Conservation (phyloP, 495 filamentous ascomycete genomes). For the Hypoxylon crocopeplum region DNA sequence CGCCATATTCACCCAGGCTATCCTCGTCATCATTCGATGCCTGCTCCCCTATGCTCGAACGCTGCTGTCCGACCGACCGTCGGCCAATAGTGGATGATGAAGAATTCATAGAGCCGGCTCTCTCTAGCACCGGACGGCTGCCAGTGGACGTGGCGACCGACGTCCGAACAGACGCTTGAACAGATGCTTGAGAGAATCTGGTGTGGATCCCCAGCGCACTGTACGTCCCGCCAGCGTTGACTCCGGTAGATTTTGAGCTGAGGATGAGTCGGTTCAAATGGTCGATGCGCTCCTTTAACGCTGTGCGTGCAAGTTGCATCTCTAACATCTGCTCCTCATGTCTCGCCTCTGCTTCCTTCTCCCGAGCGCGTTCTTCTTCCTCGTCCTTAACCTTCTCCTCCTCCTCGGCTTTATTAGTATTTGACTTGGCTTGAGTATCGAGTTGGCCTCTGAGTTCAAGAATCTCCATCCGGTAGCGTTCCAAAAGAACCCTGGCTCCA, state of each 20-base stretch:
- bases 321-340: conserved; percentile 98
- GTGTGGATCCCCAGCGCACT: conserved; percentile 75
- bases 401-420: conserved; percentile 68
- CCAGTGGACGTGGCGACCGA: conserved; percentile 74
- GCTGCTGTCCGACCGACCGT: conserved; percentile 51
- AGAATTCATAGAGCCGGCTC: conserved; percentile 72
- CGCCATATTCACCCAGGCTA: conserved; percentile 79
- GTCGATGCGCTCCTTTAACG: conserved; percentile 95
- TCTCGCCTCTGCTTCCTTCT: conserved; percentile 80
- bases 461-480: conserved; percentile 95
- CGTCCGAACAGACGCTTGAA: conserved; percentile 70
- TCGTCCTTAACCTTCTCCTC: conserved; percentile 66
- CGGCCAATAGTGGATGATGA: conserved; percentile 62
- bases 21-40: conserved; percentile 70
- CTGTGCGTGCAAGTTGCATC: conserved; percentile 95
- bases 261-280: conserved; percentile 95
- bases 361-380: conserved; percentile 71
- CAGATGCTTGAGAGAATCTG: conserved; percentile 64
- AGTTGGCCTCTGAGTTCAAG: conserved; percentile 80
- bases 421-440: conserved; percentile 70
- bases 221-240: conserved; percentile 77
- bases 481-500: conserved; percentile 84
- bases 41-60: conserved; percentile 47
- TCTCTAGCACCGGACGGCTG: conserved; percentile 62
- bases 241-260: conserved; percentile 92